Evolutionary conservation across 371 early-diverging fungal genomes (phyloP), one percentile per base, ranked within the genome.

Genomic region (Mucor velutinosus): DNA sequence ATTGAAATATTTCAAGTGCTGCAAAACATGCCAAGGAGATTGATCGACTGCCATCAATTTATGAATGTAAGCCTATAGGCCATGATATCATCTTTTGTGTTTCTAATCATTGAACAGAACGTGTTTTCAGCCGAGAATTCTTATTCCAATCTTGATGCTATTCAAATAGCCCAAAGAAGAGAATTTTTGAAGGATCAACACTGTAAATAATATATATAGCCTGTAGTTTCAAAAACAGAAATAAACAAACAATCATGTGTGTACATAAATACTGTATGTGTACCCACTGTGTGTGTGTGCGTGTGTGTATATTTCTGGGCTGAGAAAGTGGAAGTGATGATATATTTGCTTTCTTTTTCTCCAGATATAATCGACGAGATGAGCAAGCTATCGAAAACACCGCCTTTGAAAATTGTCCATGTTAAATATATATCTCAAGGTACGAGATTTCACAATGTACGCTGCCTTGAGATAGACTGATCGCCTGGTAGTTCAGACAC

Each of bases 21-120:
- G 30, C 81, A 89, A 76, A 89, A 89, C 64, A 86, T 88, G 81
- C 92, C 92, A 21, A 85, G 87, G 58, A 69, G 81, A 33, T 67
- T 92, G 75, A 82, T 90, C 17, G 89, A 93, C 67, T 91, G 90
- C 56, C 90, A 91, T 65, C 76, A 79, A 19, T 79, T 93, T 37
- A 90, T 93, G 83, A 86, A 89, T 43, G 84, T 86, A 79, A 70
- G 64, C 39, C 3, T 4, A 25, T 4, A 6, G 14, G 14, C 2
- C 21, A 19, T 23, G 4, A 39, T 58, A 1, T 8, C 3, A 8
- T 4, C 29, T 19, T 64, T 39, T 4, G 25, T 23, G 27, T 33
- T 27, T 37, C 63, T 33, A 17, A 29, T 27, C 14, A 4, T 21
- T 27, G 27, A 49, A 7, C 23, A 55, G 43, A 61, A 43, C 21